Evolutionary conservation across 2,329 filamentous ascomycete genomes (phyloP).

Genomic region (Colletotrichum magnum): DNA sequence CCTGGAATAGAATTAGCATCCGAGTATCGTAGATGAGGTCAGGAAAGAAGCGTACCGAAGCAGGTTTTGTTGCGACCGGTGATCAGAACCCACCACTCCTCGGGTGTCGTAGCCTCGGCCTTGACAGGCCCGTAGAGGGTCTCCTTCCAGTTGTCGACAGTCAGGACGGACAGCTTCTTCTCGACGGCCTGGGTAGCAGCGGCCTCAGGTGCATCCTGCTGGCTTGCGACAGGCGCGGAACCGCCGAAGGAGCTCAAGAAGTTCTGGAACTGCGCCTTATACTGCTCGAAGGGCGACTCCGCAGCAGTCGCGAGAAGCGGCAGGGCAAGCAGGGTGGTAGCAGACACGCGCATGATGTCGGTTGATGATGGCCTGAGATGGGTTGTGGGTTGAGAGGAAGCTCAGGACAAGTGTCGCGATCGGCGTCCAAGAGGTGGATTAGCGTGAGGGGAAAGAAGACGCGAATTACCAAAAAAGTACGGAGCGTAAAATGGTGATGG

Average conservation of each 20-base stretch:
- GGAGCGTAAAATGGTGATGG: constrained; percentile 8
- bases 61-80: constrained; percentile 86
- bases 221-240: constrained; percentile 65
- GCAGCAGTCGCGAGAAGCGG: constrained; percentile 69
- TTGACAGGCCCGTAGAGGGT: constrained; percentile 75
- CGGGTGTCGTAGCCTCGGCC: constrained; percentile 70
- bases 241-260: constrained; percentile 73
- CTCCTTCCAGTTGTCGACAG: constrained; percentile 79
- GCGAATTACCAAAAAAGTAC: constrained; percentile 9
- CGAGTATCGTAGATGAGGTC: neutral
- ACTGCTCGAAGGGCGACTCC: constrained; percentile 66
- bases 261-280: constrained; percentile 74
- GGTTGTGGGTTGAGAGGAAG: constrained; percentile 33
- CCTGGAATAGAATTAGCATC: constrained; percentile 59
- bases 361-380: constrained; percentile 44
- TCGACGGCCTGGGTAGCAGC: constrained; percentile 57
- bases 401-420: constrained; percentile 37
- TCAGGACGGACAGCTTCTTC: constrained; percentile 67
- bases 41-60: constrained; percentile 64
- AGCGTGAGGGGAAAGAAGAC: constrained; percentile 32
- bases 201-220: constrained; percentile 56
- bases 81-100: constrained; percentile 83
- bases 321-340: constrained; percentile 66
- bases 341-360: constrained; percentile 70
- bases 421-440: constrained; percentile 24